Evolutionary conservation across 345 rosid species (phyloP).

Genomic region (Ricinus communis): DNA sequence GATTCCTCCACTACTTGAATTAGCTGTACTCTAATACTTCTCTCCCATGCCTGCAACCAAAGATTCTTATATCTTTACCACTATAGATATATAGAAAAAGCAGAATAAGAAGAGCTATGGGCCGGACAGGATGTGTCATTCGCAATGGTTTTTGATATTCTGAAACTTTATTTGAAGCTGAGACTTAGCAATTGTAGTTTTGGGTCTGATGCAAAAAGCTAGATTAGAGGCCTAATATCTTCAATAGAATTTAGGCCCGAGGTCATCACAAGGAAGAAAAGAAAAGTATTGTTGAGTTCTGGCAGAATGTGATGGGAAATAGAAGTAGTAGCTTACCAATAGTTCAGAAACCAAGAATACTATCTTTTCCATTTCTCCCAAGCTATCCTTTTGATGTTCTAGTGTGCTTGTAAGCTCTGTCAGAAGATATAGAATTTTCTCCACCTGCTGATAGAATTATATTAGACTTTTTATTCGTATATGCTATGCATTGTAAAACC

Average conservation of each 20-base stretch:
- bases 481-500: background rate
- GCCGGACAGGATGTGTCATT: too few relatives aligned
- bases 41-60: constrained; percentile 25
- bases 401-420: constrained; percentile 51
- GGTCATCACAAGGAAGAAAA: too few relatives aligned
- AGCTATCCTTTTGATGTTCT: constrained; percentile 40
- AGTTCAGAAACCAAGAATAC: constrained; percentile 22
- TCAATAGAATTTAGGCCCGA: too few relatives aligned
- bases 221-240: too few relatives aligned
- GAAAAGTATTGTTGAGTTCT: background rate
- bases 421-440: constrained; percentile 45
- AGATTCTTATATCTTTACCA: too few relatives aligned
- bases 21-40: constrained; percentile 24
- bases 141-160: too few relatives aligned
- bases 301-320: background rate
- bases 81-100: too few relatives aligned
- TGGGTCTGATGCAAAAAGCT: too few relatives aligned
- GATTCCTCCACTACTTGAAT: constrained; percentile 20
- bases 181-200: too few relatives aligned
- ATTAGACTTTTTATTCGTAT: background rate
- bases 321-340: constrained; percentile 26
- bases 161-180: too few relatives aligned
- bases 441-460: constrained; percentile 37
- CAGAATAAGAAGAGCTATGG: too few relatives aligned
- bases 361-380: constrained; percentile 41